Conservation (phyloP, 345 rosid genomes). For the Draba incana region DNA sequence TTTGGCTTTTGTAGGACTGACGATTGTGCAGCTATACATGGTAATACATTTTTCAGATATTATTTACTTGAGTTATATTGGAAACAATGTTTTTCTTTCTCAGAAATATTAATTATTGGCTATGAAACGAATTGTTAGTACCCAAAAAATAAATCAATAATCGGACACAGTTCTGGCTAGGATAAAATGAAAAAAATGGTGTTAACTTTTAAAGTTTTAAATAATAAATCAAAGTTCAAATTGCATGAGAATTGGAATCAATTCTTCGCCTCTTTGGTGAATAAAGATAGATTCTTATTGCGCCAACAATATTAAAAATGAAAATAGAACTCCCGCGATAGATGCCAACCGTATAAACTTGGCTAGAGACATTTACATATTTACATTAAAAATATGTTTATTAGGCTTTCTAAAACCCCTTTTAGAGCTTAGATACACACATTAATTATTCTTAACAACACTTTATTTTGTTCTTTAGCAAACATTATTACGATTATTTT, state of each 20-base stretch:
- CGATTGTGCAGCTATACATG: conserved; percentile 60
- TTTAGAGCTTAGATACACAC: conserved; percentile 20
- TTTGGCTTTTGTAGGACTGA: conserved; percentile 80
- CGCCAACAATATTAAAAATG: conserved; percentile 42
- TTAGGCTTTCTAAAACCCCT: neutral
- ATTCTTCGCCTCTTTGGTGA: conserved; percentile 86
- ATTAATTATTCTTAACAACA: conserved; percentile 2
- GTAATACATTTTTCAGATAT: conserved; percentile 38
- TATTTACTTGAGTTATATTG: neutral
- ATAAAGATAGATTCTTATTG: conserved; percentile 50
- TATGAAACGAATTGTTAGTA: conserved; percentile 8
- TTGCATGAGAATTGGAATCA: conserved; percentile 56
- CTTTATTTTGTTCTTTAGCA: neutral
- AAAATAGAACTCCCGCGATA: conserved; percentile 44
- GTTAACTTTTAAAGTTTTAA: conserved; percentile 14
- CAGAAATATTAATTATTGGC: neutral
- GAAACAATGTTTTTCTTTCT: neutral
- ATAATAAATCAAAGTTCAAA: conserved; percentile 37
- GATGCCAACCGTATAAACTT: conserved; percentile 46
- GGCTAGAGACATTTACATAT: conserved; percentile 30
- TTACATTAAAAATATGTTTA: conserved; percentile 18
- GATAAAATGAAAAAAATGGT: conserved; percentile 22
- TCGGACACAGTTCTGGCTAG: conserved; percentile 26
- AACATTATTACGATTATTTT: neutral
- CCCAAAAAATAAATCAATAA: neutral